Conservation (phyloP, 176 grass and related monocot genomes). For the Aechmea fasciata region DNA sequence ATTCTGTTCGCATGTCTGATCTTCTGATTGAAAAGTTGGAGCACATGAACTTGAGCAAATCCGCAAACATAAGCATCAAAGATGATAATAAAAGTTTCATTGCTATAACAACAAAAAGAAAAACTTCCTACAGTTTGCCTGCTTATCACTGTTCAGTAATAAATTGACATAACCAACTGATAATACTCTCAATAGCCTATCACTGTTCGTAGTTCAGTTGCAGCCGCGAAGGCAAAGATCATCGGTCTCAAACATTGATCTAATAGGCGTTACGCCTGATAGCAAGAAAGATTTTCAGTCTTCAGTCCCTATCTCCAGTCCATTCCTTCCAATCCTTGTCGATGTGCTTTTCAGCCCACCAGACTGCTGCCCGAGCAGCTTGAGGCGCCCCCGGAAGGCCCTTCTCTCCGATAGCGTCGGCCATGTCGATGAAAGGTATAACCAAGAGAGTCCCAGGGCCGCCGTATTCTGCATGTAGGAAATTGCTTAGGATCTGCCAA, state of each 20-base stretch:
- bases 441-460: slow-evolving; percentile 77
- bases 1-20: too few species aligned
- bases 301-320: slow-evolving; percentile 31
- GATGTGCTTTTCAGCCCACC: slow-evolving; percentile 75
- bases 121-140: too few species aligned
- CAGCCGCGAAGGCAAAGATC: neutral
- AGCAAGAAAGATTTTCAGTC: neutral
- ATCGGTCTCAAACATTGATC: neutral
- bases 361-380: slow-evolving; percentile 58
- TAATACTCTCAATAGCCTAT: neutral
- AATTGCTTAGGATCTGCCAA: slow-evolving; percentile 46
- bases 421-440: slow-evolving; percentile 82
- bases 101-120: too few species aligned
- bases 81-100: too few species aligned
- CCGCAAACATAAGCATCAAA: too few species aligned
- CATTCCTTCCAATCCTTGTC: slow-evolving; percentile 80
- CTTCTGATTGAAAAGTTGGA: too few species aligned
- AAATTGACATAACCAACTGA: neutral
- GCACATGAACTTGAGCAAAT: too few species aligned
- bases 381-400: slow-evolving; percentile 53
- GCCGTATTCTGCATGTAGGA: slow-evolving; percentile 58
- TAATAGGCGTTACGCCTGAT: neutral
- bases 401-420: slow-evolving; percentile 46
- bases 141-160: too few species aligned
- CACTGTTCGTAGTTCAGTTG: neutral